Percentiles rank a stretch among this genome's conserved stretches.
These are phyloP conservation scores for Chrysoporthe deuterocubensis DNA, from an alignment of 2,329 filamentous ascomycete species.

Conservation along the genomic window DNA sequence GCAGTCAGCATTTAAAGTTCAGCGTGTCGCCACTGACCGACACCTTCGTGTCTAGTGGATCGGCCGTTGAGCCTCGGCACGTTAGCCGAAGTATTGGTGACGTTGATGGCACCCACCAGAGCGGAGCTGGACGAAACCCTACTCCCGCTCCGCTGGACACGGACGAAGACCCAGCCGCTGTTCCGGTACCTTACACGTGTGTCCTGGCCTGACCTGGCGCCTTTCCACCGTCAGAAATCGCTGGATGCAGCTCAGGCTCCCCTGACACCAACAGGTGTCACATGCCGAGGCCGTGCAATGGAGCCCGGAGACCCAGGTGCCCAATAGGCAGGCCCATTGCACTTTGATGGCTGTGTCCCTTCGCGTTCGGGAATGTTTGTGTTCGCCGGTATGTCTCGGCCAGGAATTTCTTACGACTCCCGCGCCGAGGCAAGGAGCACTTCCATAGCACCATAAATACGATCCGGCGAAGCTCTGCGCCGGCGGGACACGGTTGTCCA, in stretches of 20 bases:
- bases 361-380: neutral
- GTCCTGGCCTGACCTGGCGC: neutral
- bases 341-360: neutral
- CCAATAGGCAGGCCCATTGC: neutral
- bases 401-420: neutral
- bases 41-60: neutral
- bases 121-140: neutral
- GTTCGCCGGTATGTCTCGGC: neutral
- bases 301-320: constrained; percentile 3
- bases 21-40: neutral
- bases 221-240: neutral
- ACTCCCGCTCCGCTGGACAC: neutral
- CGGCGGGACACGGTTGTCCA: neutral
- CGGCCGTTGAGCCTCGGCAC: neutral
- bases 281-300: neutral
- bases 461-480: neutral
- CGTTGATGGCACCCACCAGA: neutral
- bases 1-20: neutral
- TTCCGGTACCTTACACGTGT: neutral
- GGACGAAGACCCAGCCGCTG: neutral
- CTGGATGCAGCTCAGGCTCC: neutral
- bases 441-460: neutral
- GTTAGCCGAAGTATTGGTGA: neutral
- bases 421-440: neutral
- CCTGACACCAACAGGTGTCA: neutral